phyloP scores from a whole-genome alignment of 2,329 filamentous ascomycete species.

The Cercospora zeae-maydis region DNA sequence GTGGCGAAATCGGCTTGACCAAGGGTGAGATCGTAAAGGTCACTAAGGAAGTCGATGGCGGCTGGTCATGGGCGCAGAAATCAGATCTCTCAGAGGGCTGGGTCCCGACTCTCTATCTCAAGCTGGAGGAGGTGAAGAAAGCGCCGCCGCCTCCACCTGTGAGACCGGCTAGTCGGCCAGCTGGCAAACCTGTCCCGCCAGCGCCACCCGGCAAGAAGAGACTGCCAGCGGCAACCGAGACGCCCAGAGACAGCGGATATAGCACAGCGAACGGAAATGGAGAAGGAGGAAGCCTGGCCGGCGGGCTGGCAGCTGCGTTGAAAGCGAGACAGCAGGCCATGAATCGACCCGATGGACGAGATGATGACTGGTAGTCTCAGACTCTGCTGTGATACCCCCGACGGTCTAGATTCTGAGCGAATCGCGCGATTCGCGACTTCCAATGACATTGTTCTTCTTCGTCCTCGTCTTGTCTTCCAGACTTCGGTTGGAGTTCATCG shows the following conservation, averaged over 20 bases:
- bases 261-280: slow-evolving; percentile 38
- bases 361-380: slow-evolving; percentile 38
- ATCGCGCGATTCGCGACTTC: neutral
- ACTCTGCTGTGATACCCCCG: neutral
- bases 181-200: slow-evolving; percentile 61
- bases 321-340: slow-evolving; percentile 50
- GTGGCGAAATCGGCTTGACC: slow-evolving; percentile 77
- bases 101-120: slow-evolving; percentile 81
- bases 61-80: slow-evolving; percentile 93
- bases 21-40: slow-evolving; percentile 82
- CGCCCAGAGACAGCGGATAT: slow-evolving; percentile 64
- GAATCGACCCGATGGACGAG: slow-evolving; percentile 39
- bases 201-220: slow-evolving; percentile 78
- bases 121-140: slow-evolving; percentile 67
- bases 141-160: slow-evolving; percentile 55
- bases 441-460: neutral
- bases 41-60: slow-evolving; percentile 91
- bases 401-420: neutral
- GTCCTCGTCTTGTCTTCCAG: neutral
- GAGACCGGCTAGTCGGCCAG: slow-evolving; percentile 44
- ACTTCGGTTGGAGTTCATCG: too few relatives aligned
- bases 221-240: slow-evolving; percentile 60
- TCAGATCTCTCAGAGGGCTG: slow-evolving; percentile 70
- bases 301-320: slow-evolving; percentile 50
- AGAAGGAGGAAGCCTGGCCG: slow-evolving; percentile 45